Percentiles rank a stretch among this genome's conserved stretches.
These are phyloP conservation scores for Ascochyta viciae-villosae DNA, from an alignment of 2,329 filamentous ascomycete genomes.

Conservation along the genomic window DNA sequence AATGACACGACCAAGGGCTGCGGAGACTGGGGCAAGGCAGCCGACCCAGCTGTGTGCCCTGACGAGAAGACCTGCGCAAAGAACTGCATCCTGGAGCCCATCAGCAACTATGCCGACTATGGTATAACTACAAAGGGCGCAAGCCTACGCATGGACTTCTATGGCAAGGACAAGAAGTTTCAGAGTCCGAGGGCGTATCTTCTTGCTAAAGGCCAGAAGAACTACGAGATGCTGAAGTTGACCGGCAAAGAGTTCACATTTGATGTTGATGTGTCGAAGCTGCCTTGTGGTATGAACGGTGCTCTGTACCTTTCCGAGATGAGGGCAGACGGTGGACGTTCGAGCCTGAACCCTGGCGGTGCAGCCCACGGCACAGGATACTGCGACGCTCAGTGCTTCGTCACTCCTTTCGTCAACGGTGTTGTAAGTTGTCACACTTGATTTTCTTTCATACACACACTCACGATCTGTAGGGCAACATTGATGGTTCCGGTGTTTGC, in stretches of 20 bases:
- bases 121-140: conserved; percentile 60
- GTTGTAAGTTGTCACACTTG: conserved; percentile 36
- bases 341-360: conserved; percentile 55
- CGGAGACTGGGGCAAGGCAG: conserved; percentile 37
- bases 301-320: conserved; percentile 52
- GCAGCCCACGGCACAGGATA: conserved; percentile 69
- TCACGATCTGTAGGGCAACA: conserved; percentile 51
- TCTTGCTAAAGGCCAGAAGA: conserved; percentile 63
- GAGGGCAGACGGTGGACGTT: conserved; percentile 47
- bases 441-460: conserved; percentile 37
- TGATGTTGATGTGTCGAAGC: conserved; percentile 66
- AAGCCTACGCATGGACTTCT: conserved; percentile 56
- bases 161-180: conserved; percentile 46
- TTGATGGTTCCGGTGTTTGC: conserved; percentile 56
- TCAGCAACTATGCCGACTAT: conserved; percentile 60
- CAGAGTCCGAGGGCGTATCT: conserved; percentile 67
- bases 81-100: conserved; percentile 65
- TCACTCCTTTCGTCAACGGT: conserved; percentile 48
- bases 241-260: conserved; percentile 75
- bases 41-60: conserved; percentile 57
- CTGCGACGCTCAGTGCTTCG: conserved; percentile 55
- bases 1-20: conserved; percentile 43
- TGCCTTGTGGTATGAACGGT: conserved; percentile 53
- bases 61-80: conserved; percentile 59
- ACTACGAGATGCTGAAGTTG: conserved; percentile 71